Percentiles rank a stretch among this genome's conserved stretches.
Conservation (phyloP, 148 eudicot species). For the Persicaria maculosa region DNA sequence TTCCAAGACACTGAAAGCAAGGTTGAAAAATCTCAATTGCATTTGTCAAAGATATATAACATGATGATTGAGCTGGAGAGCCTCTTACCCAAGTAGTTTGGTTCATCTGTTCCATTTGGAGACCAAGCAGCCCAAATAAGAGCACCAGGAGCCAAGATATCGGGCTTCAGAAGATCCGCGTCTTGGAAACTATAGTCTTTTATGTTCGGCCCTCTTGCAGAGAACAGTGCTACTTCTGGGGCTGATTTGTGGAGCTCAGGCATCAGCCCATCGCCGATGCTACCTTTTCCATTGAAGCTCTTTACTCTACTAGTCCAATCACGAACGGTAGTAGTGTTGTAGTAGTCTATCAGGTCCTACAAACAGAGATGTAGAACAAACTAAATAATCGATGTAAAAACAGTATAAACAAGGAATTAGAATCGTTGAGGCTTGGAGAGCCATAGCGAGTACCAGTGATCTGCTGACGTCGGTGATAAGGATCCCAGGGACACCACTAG, state of each 20-base stretch:
- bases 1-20: not conserved
- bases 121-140: slow-evolving; percentile 99
- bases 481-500: slow-evolving; percentile 81
- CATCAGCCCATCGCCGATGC: slow-evolving; percentile 67
- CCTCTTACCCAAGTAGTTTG: slow-evolving; percentile 62
- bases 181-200: slow-evolving; percentile 83
- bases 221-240: slow-evolving; percentile 89
- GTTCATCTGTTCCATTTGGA: slow-evolving; percentile 89
- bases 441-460: slow-evolving; percentile 50
- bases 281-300: slow-evolving; percentile 70
- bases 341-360: slow-evolving; percentile 82
- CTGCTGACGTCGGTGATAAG: slow-evolving; percentile 69
- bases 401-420: not conserved
- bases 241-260: slow-evolving; percentile 83
- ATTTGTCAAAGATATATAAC: not conserved
- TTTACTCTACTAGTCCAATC: slow-evolving; percentile 96
- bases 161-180: slow-evolving; percentile 97
- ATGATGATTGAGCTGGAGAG: not conserved
- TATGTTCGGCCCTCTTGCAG: slow-evolving; percentile 92
- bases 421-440: not conserved
- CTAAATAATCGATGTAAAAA: not conserved
- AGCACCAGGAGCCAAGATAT: slow-evolving; percentile 95
- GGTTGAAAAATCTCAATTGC: not conserved
- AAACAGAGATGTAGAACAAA: not conserved
- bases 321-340: slow-evolving; percentile 72